phyloP scores from a whole-genome alignment of 2,329 filamentous ascomycete species.

The Spiromastix sp. region DNA sequence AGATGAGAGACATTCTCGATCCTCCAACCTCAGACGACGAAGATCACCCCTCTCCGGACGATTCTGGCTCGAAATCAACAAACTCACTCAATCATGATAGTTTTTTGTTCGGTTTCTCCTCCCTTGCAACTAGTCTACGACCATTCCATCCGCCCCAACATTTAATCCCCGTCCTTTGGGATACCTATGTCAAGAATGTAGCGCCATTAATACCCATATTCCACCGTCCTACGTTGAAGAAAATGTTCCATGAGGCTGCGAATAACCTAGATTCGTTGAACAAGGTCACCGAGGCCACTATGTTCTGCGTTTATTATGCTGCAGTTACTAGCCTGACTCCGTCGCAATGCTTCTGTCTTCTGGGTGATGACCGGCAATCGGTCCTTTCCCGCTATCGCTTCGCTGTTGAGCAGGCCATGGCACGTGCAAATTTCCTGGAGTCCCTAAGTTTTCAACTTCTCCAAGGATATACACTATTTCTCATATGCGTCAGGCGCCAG shows the following conservation, averaged over 20 bases:
- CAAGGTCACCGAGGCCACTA: conserved; percentile 44
- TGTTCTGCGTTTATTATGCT: conserved; percentile 54
- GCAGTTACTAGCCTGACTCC: conserved; percentile 35
- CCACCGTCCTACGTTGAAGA: conserved; percentile 45
- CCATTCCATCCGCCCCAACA: conserved; percentile 44
- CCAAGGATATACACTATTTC: conserved; percentile 52
- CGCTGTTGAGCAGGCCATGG: conserved; percentile 52
- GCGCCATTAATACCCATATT: conserved; percentile 52
- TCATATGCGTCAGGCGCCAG: conserved; percentile 39
- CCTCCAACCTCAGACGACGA: conserved; percentile 48
- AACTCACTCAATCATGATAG: conserved; percentile 41
- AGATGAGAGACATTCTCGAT: conserved; percentile 51
- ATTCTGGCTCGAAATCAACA: conserved; percentile 23
- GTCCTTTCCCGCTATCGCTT: conserved; percentile 50
- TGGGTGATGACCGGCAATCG: conserved; percentile 42
- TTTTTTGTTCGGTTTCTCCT: conserved; percentile 52
- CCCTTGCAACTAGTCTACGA: conserved; percentile 44
- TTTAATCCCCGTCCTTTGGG: conserved; percentile 45
- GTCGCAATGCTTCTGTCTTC: conserved; percentile 31
- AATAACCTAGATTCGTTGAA: conserved; percentile 40
- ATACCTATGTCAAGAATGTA: conserved; percentile 50
- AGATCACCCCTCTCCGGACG: conserved; percentile 37
- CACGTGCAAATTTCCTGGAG: conserved; percentile 51
- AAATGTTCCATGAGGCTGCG: conserved; percentile 41
- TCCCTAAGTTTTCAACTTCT: conserved; percentile 52